Percentiles rank a stretch among this genome's conserved stretches.
phyloP scores from a whole-genome alignment of 1,284 basidiomycete species.

The Tilletia caries region DNA sequence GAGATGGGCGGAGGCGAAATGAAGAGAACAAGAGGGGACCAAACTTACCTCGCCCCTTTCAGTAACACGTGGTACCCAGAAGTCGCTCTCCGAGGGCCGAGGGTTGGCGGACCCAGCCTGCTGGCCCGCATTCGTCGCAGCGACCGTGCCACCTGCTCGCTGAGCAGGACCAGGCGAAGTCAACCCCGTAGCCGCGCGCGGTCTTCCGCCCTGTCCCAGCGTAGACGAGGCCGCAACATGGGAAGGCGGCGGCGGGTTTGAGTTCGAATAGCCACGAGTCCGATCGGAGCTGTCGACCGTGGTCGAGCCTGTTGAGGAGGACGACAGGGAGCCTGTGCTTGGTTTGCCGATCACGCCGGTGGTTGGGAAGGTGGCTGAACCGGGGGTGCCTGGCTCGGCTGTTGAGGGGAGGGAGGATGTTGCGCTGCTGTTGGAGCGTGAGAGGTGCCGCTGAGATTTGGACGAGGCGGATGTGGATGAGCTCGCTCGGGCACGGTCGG shows the following conservation, averaged over 20 bases:
- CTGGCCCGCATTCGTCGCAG: too few species aligned
- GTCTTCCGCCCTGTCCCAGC: conserved; percentile 10
- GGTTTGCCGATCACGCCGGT: conserved; percentile 8
- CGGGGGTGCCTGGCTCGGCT: background rate
- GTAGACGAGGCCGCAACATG: conserved; percentile 17
- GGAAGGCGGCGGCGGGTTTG: conserved; percentile 19
- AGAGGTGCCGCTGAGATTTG: conserved; percentile 44
- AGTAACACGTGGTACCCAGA: conserved; percentile 56
- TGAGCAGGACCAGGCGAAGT: background rate
- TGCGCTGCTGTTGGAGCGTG: conserved; percentile 17
- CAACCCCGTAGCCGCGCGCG: conserved; percentile 33
- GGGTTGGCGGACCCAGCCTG: background rate
- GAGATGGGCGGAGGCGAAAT: too few species aligned
- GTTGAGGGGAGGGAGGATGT: background rate
- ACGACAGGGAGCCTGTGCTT: conserved; percentile 6
- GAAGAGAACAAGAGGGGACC: too few species aligned
- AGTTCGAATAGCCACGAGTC: conserved; percentile 2
- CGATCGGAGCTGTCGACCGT: background rate
- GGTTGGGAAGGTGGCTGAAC: background rate
- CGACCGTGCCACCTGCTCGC: background rate
- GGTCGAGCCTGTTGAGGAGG: background rate
- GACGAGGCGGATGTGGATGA: conserved; percentile 24
- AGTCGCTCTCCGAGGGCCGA: conserved; percentile 37
- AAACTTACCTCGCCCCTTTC: conserved; percentile 55
- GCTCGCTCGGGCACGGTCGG: background rate